Base-by-base conservation (phyloP, 2,329 filamentous ascomycete genomes). In the Phialophora macrospora region DNA sequence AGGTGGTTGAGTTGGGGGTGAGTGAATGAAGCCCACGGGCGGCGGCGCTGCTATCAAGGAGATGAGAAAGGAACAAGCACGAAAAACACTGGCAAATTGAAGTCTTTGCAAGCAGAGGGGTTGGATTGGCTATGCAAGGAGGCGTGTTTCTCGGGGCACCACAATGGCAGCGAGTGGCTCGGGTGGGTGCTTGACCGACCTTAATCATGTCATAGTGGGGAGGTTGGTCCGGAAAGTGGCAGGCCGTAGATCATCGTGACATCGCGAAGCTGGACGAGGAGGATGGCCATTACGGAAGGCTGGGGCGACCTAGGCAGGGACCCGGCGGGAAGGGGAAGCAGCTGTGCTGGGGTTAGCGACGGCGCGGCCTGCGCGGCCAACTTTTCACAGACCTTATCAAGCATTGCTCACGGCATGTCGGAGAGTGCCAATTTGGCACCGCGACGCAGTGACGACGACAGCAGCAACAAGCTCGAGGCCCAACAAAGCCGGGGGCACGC, bases 181-280 rank as follows among this genome's bases (percentile, higher is more conserved):
- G 49, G 17, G 58, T 32, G 48, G 58, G n/a, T 30, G 28, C 48
- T 32, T 48, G 26, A 34, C 30, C 56, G 56, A 59, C 58, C 48
- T 60, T 60, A 55, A 60, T 60, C 58, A 60, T 60, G 58, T 60
- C 58, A 60, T 59, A 52, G 58, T 60, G 58, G 58, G 38, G 58
- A 34, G 58, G 58, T 38, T 60, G 46, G 58, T 24, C 24, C 26
- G 11, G 28, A 52, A 20, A 60, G 58, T 41, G 32, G 24, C 58
- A 60, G 9, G 24, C 26, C 41, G 57, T n/a, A 60, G 58, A 60
- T 60, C 58, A 60, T 51, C 30, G 58, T 60, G 46, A 52, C 58
- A 52, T 60, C 20, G 41, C 48, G 22, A 51, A 51, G 48, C 20
- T 7, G 24, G 20, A 22, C 12, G 11, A 51, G 11, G 17, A 9